Base-by-base conservation (phyloP, 306 rosid species). In the Sphenostylis stenocarpa region DNA sequence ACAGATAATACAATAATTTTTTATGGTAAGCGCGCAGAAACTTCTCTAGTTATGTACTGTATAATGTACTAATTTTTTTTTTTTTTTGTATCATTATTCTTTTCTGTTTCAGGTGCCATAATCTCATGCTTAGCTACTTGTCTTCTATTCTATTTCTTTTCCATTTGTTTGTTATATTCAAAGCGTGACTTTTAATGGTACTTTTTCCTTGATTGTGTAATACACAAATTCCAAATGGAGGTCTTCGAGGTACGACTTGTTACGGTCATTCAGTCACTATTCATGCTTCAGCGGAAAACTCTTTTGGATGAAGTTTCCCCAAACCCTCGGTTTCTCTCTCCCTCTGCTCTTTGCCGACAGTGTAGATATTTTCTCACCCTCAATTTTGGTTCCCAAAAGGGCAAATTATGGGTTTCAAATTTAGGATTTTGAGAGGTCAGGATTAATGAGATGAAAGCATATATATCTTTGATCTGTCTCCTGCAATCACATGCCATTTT, bases 111-210 rank as follows among this genome's bases (percentile, higher is more conserved):
- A 38, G 20, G 14, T 38, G 17, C 58, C 33, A 28, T 6, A 20
- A 12, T 70, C 69, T 39, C 6, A 75, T 41, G 20, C 72, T 49
- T 41, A 68, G 58, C 33, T 58, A 1, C 4, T 49, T 16, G 3
- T 66, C 31, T 7, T 13, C 57, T 72, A 2, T 14, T 43, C 16
- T 24, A 12, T 24, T 55, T 55, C 16, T 21, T 16, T 52, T 75
- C 8, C 17, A 21, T 61, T 15, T 75, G 28, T n/a, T 43, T 43
- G 13, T 29, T 19, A 23, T 34, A 33, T 10, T 34, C 5, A 79
- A 47, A 70, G 90, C 88, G 87, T 72, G 86, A 78, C 94, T 87
- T 90, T 87, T 84, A 16, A 86, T 86, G 87, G 88, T 87, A 76
- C 88, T 82, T 69, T 82, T 69, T 20, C 38, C 52, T 52, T 23